A percentile compares a stretch with the other conserved stretches of the same genome.
Conservation (phyloP, 139 green algal species). For the Pleodorina starrii region DNA sequence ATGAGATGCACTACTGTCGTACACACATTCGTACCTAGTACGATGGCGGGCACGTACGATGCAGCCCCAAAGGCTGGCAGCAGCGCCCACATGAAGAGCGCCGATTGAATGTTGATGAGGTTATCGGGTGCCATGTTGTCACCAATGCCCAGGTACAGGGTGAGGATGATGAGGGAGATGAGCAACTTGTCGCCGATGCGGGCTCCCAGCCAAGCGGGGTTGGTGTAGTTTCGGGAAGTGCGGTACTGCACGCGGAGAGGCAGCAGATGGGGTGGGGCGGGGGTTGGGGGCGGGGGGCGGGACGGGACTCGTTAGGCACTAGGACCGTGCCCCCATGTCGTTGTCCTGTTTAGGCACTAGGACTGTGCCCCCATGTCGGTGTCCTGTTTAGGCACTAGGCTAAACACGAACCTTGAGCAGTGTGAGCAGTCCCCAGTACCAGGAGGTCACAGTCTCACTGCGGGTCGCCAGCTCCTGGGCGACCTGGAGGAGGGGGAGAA, state of each 20-base stretch:
- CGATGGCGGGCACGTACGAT: conserved; percentile 83
- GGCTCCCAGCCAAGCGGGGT: conserved; percentile 71
- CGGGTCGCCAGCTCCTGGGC: conserved; percentile 67
- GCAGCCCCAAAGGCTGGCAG: conserved; percentile 83
- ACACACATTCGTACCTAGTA: conserved; percentile 79
- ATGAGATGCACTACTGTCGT: too few relatives aligned
- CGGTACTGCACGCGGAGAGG: conserved; percentile 82
- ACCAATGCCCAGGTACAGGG: conserved; percentile 52
- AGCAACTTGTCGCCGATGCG: conserved; percentile 82
- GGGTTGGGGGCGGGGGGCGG: too few relatives aligned
- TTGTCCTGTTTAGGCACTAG: too few relatives aligned
- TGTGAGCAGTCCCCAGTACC: conserved; percentile 75
- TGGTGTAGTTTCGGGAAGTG: conserved; percentile 75
- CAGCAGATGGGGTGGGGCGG: too few relatives aligned
- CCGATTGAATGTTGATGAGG: conserved; percentile 77
- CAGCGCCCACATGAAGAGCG: conserved; percentile 77
- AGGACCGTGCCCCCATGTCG: too few relatives aligned
- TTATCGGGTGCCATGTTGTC: conserved; percentile 55
- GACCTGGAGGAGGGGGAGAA: too few relatives aligned
- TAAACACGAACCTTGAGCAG: conserved; percentile 72
- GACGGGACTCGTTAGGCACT: too few relatives aligned
- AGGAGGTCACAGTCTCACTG: conserved; percentile 75
- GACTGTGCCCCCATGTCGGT: too few relatives aligned
- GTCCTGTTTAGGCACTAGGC: too few relatives aligned
- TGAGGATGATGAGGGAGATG: conserved; percentile 54